Evolutionary conservation across 2,329 filamentous ascomycete genomes (phyloP).

Genomic region (Paramyrothecium sp.): DNA sequence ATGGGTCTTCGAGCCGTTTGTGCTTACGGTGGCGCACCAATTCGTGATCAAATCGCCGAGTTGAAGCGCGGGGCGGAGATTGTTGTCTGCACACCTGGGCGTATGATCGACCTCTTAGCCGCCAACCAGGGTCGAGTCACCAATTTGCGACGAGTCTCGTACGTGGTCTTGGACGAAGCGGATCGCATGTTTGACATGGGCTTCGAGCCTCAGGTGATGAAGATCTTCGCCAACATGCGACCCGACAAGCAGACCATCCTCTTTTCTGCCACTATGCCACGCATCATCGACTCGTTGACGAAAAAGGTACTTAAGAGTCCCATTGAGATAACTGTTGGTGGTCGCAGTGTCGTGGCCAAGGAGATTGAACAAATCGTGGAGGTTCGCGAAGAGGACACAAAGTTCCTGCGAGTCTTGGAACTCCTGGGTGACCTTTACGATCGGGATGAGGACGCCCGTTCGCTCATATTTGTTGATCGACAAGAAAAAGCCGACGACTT

Average conservation of each 20-base stretch:
- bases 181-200: slow-evolving; percentile 99
- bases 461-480: slow-evolving; percentile 87
- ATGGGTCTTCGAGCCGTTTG: slow-evolving; percentile 84
- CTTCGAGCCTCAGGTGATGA: slow-evolving; percentile 97
- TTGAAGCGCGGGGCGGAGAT: slow-evolving; percentile 94
- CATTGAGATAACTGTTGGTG: slow-evolving; percentile 89
- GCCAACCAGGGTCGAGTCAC: slow-evolving; percentile 94
- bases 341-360: slow-evolving; percentile 80
- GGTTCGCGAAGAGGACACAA: slow-evolving; percentile 76
- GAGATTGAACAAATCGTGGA: slow-evolving; percentile 95
- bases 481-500: slow-evolving; percentile 86
- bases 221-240: slow-evolving; percentile 87
- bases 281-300: slow-evolving; percentile 86
- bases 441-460: slow-evolving; percentile 83
- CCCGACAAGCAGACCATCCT: slow-evolving; percentile 92
- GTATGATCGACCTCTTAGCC: slow-evolving; percentile 91
- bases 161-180: slow-evolving; percentile 93
- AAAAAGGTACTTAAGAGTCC: slow-evolving; percentile 84
- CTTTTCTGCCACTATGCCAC: slow-evolving; percentile 95
- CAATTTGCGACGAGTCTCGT: slow-evolving; percentile 84
- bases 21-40: slow-evolving; percentile 91
- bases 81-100: slow-evolving; percentile 90
- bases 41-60: slow-evolving; percentile 96
- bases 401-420: slow-evolving; percentile 81
- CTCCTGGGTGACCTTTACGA: slow-evolving; percentile 85